Evolutionary conservation across 2,329 filamentous ascomycete species (phyloP), one percentile per base, ranked within the genome.

Genomic region (Albophoma yamanashiensis): DNA sequence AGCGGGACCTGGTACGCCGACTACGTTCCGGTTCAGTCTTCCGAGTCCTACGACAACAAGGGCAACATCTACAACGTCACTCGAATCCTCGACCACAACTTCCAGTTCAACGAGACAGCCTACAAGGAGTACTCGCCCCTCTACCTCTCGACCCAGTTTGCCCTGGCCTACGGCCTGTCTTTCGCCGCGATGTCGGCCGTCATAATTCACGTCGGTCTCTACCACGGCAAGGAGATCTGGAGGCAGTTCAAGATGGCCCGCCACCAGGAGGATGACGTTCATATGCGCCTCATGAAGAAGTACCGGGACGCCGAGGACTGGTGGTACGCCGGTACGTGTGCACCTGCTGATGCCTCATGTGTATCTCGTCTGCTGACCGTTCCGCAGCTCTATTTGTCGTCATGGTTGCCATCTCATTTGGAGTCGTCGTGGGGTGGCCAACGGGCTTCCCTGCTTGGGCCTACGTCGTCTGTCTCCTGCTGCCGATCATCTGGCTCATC

Each of bases 151-250:
- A 80, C 85, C 0, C 85, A 87, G 62, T 89, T 83, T 62, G 79
- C 80, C 2, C 69, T 85, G 43, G 74, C 77, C 9, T 85, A 89
- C 65, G 86, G 85, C 1, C 74, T 89, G 14, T 84, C 83, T 0
- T 89, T 89, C 67, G 87, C 87, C n/a, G 83, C 85, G 27, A 79
- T 89, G 36, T 79, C 83, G 0, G 82, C 84, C 12, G 83, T 85
- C 60, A 71, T 85, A 50, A 76, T 84, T 9, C 82, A 85, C 60
- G 81, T 83, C 52, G 69, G 66, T 2, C 69, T 85, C 17, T 85
- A 84, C 67, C 79, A 85, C 64, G 82, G 82, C 39, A 74, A 73
- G 58, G 78, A 82, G 60, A 81, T 85, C 55, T 81, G 77, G 75
- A 75, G 73, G 43, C 82, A 83, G 67, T 82, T 81, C 68, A 79